phyloP scores from a whole-genome alignment of 495 filamentous ascomycete genomes.

The Immersiella caudata region DNA sequence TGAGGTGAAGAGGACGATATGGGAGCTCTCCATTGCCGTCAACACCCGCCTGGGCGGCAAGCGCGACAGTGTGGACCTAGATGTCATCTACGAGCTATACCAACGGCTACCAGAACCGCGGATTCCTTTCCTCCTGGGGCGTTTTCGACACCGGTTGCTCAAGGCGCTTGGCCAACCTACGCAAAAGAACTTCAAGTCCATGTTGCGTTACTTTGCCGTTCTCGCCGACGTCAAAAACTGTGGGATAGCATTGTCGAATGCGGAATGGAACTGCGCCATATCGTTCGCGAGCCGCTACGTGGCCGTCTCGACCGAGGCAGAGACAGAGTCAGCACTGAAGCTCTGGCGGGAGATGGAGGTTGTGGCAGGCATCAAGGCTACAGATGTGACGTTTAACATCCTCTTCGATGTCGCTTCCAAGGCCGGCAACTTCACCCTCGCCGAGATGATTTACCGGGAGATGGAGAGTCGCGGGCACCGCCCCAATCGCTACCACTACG shows the following conservation, averaged over 20 bases:
- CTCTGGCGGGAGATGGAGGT: conserved; percentile 91
- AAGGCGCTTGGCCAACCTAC: conserved; percentile 66
- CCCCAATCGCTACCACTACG: conserved; percentile 74
- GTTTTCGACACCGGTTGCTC: conserved; percentile 65
- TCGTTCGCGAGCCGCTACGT: conserved; percentile 74
- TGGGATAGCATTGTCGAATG: conserved; percentile 61
- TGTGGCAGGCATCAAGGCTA: conserved; percentile 62
- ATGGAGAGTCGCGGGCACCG: conserved; percentile 67
- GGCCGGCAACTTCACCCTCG: conserved; percentile 77
- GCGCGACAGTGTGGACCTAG: conserved; percentile 39
- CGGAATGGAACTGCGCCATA: conserved; percentile 83
- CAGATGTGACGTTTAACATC: conserved; percentile 82
- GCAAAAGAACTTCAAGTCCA: conserved; percentile 57
- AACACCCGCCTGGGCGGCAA: conserved; percentile 32
- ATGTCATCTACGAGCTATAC: conserved; percentile 48
- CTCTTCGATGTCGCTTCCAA: conserved; percentile 88
- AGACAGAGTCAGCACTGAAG: conserved; percentile 71
- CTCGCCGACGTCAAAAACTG: conserved; percentile 77
- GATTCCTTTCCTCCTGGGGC: conserved; percentile 62
- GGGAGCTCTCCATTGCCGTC: conserved; percentile 39
- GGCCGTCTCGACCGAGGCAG: conserved; percentile 59
- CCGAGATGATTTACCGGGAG: conserved; percentile 81
- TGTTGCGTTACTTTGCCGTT: conserved; percentile 81
- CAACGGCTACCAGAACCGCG: conserved; percentile 59
- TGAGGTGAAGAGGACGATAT: conserved; percentile 30